Base-by-base conservation (phyloP, 1,139 yeast genomes). In the Sugiyamaella grinbergsii region DNA sequence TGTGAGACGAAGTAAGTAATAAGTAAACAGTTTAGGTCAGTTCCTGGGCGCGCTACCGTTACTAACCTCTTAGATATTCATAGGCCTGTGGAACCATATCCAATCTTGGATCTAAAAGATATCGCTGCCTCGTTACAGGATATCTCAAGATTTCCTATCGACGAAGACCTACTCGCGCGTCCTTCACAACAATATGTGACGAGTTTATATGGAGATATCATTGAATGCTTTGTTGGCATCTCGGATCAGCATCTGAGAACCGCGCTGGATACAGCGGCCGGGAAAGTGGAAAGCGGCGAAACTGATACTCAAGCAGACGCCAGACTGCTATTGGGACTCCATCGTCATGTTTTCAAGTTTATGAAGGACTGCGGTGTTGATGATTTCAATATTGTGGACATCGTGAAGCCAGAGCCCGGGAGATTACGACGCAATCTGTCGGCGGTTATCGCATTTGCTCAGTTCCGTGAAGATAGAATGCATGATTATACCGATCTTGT, bases 361-460 rank as follows among this genome's bases (percentile, higher is more conserved):
- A 75, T 87, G 59, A 74, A 76, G 47, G 83, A 79, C 51, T 83
- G 93, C 64, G 96, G 96, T 0, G 79, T 89, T 3, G 75, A 79
- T 52, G 96, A 90, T 66, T 85, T 89, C 62, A 78, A 83, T 40
- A 72, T 89, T 49, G 75, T 79, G 71, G 97, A 90, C 68, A 71
- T 79, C 36, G 71, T 75, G 46, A 80, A 76, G 55, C 97, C 97
- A 0, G 96, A 89, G 20, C 75, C 87, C 0, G 69, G 67, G 43
- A 72, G 95, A 52, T 74, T 81, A 2, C 71, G 82, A 57, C 73
- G 94, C 44, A 75, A 87, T 16, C 68, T 90, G 26, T 87, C 96
- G 64, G 95, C 94, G 1, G 83, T 90, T 47, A 85, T 89, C 15
- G 89, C 90, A 64, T 90, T 80, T 72, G 95, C 95, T 1, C 71